phyloP scores from a whole-genome alignment of 2,329 filamentous ascomycete genomes.

The Beauveria medogensis region DNA sequence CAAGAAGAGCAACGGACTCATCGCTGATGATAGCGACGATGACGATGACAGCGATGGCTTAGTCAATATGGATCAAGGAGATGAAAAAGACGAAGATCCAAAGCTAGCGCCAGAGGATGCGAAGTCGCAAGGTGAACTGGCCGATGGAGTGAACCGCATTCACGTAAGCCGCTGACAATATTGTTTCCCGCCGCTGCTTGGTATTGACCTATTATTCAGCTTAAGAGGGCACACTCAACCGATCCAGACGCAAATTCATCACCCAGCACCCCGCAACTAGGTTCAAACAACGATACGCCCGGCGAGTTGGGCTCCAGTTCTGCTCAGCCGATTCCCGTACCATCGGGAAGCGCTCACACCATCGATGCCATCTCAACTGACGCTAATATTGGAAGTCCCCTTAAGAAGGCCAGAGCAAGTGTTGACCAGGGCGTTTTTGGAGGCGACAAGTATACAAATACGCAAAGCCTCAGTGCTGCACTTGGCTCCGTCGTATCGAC shows the following conservation, averaged over 20 bases:
- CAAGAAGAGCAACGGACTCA: slow-evolving; percentile 59
- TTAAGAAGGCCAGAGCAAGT: slow-evolving; percentile 68
- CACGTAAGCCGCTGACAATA: slow-evolving; percentile 45
- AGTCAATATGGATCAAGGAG: slow-evolving; percentile 56
- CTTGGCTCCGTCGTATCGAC: slow-evolving; percentile 23
- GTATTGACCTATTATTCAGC: slow-evolving; percentile 38
- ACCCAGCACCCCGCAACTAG: slow-evolving; percentile 24
- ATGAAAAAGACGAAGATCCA: slow-evolving; percentile 52
- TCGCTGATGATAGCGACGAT: slow-evolving; percentile 66
- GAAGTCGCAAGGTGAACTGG: slow-evolving; percentile 63
- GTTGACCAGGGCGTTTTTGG: slow-evolving; percentile 22
- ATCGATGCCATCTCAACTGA: slow-evolving; percentile 26
- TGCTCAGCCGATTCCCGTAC: slow-evolving; percentile 12
- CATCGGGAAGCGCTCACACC: slow-evolving; percentile 17
- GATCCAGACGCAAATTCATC: slow-evolving; percentile 49
- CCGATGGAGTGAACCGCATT: slow-evolving; percentile 74
- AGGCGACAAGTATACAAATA: slow-evolving; percentile 19
- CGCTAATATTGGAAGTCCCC: slow-evolving; percentile 55
- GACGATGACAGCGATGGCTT: slow-evolving; percentile 53
- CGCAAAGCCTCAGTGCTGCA: slow-evolving; percentile 28
- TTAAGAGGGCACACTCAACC: slow-evolving; percentile 72
- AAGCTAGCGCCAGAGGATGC: slow-evolving; percentile 64
- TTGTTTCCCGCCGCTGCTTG: background rate
- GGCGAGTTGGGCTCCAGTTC: slow-evolving; percentile 12
- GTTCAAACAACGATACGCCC: slow-evolving; percentile 35